Conservation (phyloP, 164 flowering plant genomes). For the Piper longum region DNA sequence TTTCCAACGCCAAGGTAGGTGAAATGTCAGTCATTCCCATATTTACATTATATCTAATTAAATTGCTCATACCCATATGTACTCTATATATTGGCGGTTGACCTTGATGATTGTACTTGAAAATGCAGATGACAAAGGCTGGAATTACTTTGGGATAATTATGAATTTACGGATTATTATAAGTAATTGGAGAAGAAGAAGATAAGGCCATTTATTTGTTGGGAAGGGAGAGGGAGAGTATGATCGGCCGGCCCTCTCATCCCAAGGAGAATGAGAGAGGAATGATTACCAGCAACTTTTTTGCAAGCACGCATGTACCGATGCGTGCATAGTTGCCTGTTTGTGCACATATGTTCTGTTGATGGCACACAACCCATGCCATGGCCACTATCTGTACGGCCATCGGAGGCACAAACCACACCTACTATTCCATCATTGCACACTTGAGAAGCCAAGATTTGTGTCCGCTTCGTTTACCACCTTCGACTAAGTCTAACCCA, state of each 20-base stretch:
- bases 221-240: no score
- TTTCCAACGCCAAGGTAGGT: no score
- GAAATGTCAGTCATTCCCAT: no score
- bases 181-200: background rate
- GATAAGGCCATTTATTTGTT: background rate
- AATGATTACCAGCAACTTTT: background rate
- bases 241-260: background rate
- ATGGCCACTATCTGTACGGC: background rate
- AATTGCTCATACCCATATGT: no score
- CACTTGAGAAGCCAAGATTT: background rate
- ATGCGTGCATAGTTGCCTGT: background rate
- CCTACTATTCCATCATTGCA: background rate
- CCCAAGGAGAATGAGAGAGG: background rate
- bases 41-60: no score
- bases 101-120: no score
- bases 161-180: no score
- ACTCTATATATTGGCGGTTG: no score
- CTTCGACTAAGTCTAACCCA: background rate
- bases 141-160: no score
- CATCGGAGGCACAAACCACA: background rate
- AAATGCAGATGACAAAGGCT: no score
- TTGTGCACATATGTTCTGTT: background rate
- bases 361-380: background rate
- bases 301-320: background rate
- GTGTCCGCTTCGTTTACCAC: background rate